Evolutionary conservation across 257 asterid species (phyloP).

Genomic region (Solanum ossicruentum): DNA sequence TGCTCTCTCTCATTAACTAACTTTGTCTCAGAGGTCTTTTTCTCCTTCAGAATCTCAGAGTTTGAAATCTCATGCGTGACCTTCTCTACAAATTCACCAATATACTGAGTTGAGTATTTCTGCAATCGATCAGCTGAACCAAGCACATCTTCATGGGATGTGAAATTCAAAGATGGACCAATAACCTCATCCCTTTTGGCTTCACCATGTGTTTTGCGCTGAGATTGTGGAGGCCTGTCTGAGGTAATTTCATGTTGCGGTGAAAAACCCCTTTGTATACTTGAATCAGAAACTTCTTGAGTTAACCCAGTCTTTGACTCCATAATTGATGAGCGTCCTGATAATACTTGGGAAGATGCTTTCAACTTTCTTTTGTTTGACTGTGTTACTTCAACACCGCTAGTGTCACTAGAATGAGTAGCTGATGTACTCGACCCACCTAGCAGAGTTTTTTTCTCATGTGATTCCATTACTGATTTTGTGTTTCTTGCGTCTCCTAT

Average conservation of each 20-base stretch:
- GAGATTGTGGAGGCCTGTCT: slow-evolving; percentile 8
- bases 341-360: slow-evolving; percentile 15
- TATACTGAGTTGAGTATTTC: slow-evolving; percentile 43
- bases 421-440: background rate
- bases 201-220: slow-evolving; percentile 9
- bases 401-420: slow-evolving; percentile 15
- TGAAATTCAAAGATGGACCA: slow-evolving; percentile 10
- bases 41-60: slow-evolving; percentile 36
- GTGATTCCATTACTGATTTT: slow-evolving; percentile 17
- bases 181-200: slow-evolving; percentile 7
- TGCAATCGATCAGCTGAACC: slow-evolving; percentile 60
- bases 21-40: slow-evolving; percentile 24
- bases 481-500: slow-evolving; percentile 8
- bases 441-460: slow-evolving; percentile 5
- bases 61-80: slow-evolving; percentile 38
- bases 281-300: slow-evolving; percentile 17
- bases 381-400: slow-evolving; percentile 11
- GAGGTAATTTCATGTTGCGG: background rate
- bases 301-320: slow-evolving; percentile 12
- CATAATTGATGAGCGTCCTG: slow-evolving; percentile 8
- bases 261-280: slow-evolving; percentile 8
- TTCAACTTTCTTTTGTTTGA: slow-evolving; percentile 15
- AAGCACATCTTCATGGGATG: slow-evolving; percentile 29
- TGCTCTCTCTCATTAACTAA: slow-evolving; percentile 20
- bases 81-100: slow-evolving; percentile 49